phyloP scores from a whole-genome alignment of 768 basidiomycete species.

The Trichaptum fuscoviolaceum region DNA sequence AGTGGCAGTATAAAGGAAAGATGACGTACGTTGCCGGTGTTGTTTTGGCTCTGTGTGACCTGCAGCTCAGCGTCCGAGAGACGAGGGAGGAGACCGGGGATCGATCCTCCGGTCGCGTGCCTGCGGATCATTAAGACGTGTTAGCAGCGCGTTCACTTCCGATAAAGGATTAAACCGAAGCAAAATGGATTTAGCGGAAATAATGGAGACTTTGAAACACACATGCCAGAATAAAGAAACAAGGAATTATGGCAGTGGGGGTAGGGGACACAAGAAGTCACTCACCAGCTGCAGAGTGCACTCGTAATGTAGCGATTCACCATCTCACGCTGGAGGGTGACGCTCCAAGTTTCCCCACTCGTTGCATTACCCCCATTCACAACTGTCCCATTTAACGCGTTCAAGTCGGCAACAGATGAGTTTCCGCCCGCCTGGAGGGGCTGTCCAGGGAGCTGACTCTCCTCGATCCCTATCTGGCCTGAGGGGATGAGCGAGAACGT shows the following conservation, averaged over 20 bases:
- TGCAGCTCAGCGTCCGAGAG: conserved; percentile 68
- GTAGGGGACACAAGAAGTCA: conserved; percentile 9
- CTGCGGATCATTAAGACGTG: conserved; percentile 28
- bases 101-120: conserved; percentile 85
- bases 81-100: conserved; percentile 61
- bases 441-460: conserved; percentile 69
- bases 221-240: neutral
- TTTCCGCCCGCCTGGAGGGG: conserved; percentile 33
- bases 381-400: conserved; percentile 47
- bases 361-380: conserved; percentile 64
- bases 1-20: conserved; percentile 1
- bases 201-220: neutral
- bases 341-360: conserved; percentile 59
- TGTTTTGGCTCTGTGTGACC: conserved; percentile 56
- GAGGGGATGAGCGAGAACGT: conserved; percentile 65
- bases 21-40: conserved; percentile 65
- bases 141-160: neutral
- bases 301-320: conserved; percentile 84
- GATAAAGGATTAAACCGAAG: neutral
- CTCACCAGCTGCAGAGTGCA: conserved; percentile 84
- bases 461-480: conserved; percentile 78
- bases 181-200: neutral
- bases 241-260: neutral
- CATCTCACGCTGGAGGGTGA: conserved; percentile 59
- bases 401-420: conserved; percentile 59